Percentiles rank a stretch among this genome's conserved stretches.
phyloP scores from a whole-genome alignment of 140 eudicot species.

The Oenanthe javanica region DNA sequence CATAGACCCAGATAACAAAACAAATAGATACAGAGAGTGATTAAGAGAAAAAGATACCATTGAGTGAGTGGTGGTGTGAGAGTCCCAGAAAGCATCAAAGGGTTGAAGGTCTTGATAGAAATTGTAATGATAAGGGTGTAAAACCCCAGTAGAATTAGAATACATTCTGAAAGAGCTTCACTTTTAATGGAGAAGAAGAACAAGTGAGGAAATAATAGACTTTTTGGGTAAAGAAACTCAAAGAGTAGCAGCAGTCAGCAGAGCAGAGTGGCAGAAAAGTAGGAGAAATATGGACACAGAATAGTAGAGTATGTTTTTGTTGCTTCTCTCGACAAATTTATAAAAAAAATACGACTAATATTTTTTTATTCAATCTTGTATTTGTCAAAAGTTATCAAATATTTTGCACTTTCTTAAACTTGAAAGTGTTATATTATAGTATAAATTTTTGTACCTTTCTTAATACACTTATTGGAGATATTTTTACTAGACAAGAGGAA shows the following conservation, averaged over 20 bases:
- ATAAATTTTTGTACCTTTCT: too few species aligned
- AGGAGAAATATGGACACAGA: background rate
- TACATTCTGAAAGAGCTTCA: conserved; percentile 47
- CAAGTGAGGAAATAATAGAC: background rate
- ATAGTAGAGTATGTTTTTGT: too few species aligned
- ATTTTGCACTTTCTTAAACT: too few species aligned
- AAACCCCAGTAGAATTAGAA: conserved; percentile 43
- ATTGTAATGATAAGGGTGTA: conserved; percentile 53
- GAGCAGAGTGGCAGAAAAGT: background rate
- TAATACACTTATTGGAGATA: too few species aligned
- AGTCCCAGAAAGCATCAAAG: conserved; percentile 57
- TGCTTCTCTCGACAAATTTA: too few species aligned
- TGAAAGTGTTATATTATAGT: too few species aligned
- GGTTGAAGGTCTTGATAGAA: conserved; percentile 56
- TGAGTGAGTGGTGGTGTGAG: conserved; percentile 44
- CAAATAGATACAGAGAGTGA: background rate
- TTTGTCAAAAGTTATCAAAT: too few species aligned
- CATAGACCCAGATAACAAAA: background rate
- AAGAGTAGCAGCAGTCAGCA: background rate
- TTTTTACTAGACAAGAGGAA: too few species aligned
- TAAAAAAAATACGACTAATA: too few species aligned
- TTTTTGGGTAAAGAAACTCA: background rate
- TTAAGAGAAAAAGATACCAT: conserved; percentile 26
- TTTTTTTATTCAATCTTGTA: too few species aligned
- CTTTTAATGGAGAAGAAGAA: conserved; percentile 14